Evolutionary conservation across 257 asterid species (phyloP), one percentile per base, ranked within the genome.

Genomic region (Jaltomata sinuosa): DNA sequence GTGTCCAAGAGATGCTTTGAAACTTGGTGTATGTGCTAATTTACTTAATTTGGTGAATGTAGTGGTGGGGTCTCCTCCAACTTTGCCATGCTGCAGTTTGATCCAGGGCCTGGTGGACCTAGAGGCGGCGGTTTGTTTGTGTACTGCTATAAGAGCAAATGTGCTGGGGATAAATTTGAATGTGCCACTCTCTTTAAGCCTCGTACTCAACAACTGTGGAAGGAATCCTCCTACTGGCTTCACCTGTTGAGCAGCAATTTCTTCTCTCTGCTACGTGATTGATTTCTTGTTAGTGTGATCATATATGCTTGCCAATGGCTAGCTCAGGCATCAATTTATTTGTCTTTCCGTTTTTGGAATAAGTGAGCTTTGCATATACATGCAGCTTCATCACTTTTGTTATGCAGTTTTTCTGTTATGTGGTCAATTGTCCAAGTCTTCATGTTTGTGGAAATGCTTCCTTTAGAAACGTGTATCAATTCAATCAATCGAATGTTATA

Each of bases 21-120:
- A 83, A 45, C 87, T 89, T 25, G 87, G 88, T 0, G 89, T 86
- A 16, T 89, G 91, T 38, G 88, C 87, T 6, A 80, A 74, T 10
- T 40, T 87, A 38, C 64, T 86, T 0, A 79, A 83, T 8, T 21
- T 86, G 81, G 77, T 84, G 59, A 74, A 84, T 18, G 83, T 80
- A 16, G 76, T 7, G 54, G 38, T 84, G 4, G 89, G 90, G 11
- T 45, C 4, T 45, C 89, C 91, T 54, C 84, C 85, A 32, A 68
- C 80, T 12, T 6, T 5, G 84, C 89, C 87, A 12, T 87, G 90
- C 32, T 87, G 89, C 80, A 15, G 34, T 8, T 11, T 87, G 82
- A 21, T 87, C 25, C 65, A 64, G 25, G 87, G 90, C 14, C 81
- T 89, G 69, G 55, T 1, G 21, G 90, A 89, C 11, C 38, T 85